Evolutionary conservation across 1,139 yeast species (phyloP), one percentile per base, ranked within the genome.

Genomic region (Kodamaea sp.): DNA sequence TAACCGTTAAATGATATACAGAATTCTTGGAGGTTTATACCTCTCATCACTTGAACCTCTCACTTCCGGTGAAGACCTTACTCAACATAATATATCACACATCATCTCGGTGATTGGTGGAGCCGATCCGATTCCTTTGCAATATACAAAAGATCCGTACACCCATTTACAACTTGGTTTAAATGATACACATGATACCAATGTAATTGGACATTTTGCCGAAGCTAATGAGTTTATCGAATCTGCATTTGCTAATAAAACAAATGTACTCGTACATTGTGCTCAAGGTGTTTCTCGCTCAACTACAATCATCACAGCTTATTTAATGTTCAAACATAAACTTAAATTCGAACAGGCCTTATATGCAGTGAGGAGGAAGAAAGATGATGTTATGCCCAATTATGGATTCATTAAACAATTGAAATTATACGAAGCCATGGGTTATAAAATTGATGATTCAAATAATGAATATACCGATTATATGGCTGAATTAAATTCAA

Each of bases 281-380:
- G 87, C 89, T 40, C 96, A 96, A 25, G 98, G 98, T 1, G 77
- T 81, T 24, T 86, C 96, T 2, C 67, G 98, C 47, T 84, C 96
- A 1, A 87, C 79, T 0, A 66, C 95, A 0, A 67, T 88, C 26
- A 67, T 81, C 9, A 71, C 81, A 31, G 95, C 95, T 2, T 92
- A 84, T 57, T 61, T 92, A 45, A 89, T 92, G 94, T 76, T 78
- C 53, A 74, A 78, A 45, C 80, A 83, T 59, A 73, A 78, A 7
- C 70, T 87, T 57, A 63, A 67, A 7, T 62, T 78, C 11, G 67
- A 74, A 8, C 81, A 81, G 45, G 84, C 96, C 0, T 53, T 86
- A 7, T 80, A 84, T 59, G 89, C 90, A 0, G 81, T 92, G 15
- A 74, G 70, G 48, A 60, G 89, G 40, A 81, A 76, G 47, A 72